phyloP scores from a whole-genome alignment of 208 protist genomes.

The Crithidia fasciculata region DNA sequence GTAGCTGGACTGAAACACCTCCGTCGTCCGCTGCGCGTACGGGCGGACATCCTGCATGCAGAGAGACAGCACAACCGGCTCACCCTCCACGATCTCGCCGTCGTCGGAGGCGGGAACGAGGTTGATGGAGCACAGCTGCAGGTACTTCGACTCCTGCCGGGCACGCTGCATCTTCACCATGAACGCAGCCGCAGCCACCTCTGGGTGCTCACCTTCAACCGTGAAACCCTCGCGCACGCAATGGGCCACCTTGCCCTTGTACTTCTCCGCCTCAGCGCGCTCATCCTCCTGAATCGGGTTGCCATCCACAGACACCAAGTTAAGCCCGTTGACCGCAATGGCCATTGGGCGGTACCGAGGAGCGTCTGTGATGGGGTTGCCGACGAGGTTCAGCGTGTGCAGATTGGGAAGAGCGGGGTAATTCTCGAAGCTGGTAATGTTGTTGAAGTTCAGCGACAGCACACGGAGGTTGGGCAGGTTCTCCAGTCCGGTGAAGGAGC shows the following conservation, averaged over 20 bases:
- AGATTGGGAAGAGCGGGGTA: conserved; percentile 87
- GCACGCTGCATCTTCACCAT: conserved; percentile 87
- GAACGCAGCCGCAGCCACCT: conserved; percentile 83
- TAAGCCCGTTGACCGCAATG: conserved; percentile 81
- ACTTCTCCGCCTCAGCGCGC: conserved; percentile 84
- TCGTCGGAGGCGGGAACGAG: conserved; percentile 59
- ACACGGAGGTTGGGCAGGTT: conserved; percentile 89
- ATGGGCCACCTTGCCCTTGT: conserved; percentile 89
- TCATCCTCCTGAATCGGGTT: conserved; percentile 88
- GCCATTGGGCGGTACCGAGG: conserved; percentile 92
- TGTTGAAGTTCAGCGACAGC: conserved; percentile 94
- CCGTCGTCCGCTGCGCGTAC: conserved; percentile 75
- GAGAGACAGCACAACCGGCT: conserved; percentile 78
- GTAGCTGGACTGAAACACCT: conserved; percentile 87
- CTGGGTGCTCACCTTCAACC: conserved; percentile 85
- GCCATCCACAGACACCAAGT: conserved; percentile 89
- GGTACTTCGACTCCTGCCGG: conserved; percentile 61
- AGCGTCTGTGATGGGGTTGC: conserved; percentile 88
- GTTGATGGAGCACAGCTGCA: conserved; percentile 89
- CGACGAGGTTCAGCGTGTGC: conserved; percentile 92
- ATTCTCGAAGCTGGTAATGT: conserved; percentile 87
- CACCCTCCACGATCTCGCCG: conserved; percentile 77
- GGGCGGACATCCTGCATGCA: conserved; percentile 92
- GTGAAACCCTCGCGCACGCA: conserved; percentile 92
- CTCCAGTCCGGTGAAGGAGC: conserved; percentile 88